Evolutionary conservation across 2,329 filamentous ascomycete genomes (phyloP).

Genomic region (Aspergillus proliferans): DNA sequence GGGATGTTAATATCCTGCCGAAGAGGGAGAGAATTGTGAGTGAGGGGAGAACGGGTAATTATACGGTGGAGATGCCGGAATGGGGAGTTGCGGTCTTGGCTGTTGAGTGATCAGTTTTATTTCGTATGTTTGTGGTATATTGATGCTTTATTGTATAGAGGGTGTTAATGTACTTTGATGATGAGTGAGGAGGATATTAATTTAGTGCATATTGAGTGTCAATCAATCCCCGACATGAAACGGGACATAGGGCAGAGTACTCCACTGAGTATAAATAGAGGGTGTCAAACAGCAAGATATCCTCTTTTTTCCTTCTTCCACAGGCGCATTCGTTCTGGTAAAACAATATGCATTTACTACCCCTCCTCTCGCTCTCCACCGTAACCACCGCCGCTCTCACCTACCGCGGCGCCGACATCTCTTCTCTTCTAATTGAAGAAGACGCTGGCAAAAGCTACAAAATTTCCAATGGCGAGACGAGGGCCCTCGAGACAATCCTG

Average conservation of each 20-base stretch:
- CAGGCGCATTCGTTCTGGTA: too few species aligned
- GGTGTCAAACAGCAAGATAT: too few species aligned
- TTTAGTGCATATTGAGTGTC: too few species aligned
- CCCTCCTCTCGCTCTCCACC: conserved; percentile 12
- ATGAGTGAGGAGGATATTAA: too few species aligned
- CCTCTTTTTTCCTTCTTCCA: too few species aligned
- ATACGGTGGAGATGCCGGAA: conserved; percentile 16
- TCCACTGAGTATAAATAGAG: too few species aligned
- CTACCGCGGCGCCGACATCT: conserved; percentile 65
- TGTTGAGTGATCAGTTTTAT: conserved; percentile 1
- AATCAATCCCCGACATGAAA: too few species aligned
- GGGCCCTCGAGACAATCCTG: conserved; percentile 59
- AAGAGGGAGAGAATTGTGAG: conserved; percentile 6
- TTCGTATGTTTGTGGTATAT: too few species aligned
- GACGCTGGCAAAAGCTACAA: conserved; percentile 56
- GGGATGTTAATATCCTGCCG: conserved; percentile 13
- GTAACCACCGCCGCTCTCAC: conserved; percentile 44
- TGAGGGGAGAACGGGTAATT: conserved; percentile 8
- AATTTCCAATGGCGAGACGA: conserved; percentile 45
- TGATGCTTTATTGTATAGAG: too few species aligned
- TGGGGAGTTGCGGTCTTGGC: conserved; percentile 22
- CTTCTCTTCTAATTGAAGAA: conserved; percentile 60
- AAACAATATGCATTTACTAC: conserved; percentile 4
- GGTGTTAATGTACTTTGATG: too few species aligned
- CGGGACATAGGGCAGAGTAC: too few species aligned